Conservation (phyloP, 352 stramenopile genomes). For the Globisporangium megalacanthum region DNA sequence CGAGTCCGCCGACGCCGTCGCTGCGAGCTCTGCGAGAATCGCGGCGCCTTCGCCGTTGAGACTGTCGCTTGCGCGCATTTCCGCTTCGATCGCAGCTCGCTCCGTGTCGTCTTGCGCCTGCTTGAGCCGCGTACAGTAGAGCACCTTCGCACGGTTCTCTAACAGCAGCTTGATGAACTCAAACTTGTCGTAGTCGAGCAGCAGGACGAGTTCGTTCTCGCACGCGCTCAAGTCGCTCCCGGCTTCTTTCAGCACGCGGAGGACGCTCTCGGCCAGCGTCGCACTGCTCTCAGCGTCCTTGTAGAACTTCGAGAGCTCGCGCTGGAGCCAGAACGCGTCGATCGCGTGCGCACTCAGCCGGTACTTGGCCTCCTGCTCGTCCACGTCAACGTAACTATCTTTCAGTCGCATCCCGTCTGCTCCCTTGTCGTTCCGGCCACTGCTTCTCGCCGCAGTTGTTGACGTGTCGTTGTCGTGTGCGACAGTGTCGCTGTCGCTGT, state of each 20-base stretch:
- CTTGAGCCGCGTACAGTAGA: slow-evolving; percentile 97
- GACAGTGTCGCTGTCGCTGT: slow-evolving; percentile 14
- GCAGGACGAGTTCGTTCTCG: slow-evolving; percentile 96
- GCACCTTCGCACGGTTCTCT: slow-evolving; percentile 94
- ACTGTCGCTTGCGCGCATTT: slow-evolving; percentile 82
- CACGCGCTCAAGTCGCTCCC: slow-evolving; percentile 78
- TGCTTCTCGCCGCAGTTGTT: slow-evolving; percentile 6
- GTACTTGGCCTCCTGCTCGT: slow-evolving; percentile 61
- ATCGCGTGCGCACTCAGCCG: slow-evolving; percentile 94
- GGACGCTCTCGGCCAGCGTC: slow-evolving; percentile 90
- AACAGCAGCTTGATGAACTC: slow-evolving; percentile 98
- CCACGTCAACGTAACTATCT: slow-evolving; percentile 56
- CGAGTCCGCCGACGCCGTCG: slow-evolving; percentile 88
- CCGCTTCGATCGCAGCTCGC: slow-evolving; percentile 85
- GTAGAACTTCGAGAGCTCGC: slow-evolving; percentile 94
- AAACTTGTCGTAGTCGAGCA: slow-evolving; percentile 99
- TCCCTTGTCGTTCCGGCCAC: slow-evolving; percentile 32
- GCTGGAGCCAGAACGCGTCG: slow-evolving; percentile 98
- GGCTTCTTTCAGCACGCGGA: slow-evolving; percentile 59
- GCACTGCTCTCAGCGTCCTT: slow-evolving; percentile 93
- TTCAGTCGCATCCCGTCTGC: slow-evolving; percentile 70
- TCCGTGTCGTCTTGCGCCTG: slow-evolving; percentile 93
- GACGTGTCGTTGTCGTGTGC: neutral
- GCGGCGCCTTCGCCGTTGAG: slow-evolving; percentile 82
- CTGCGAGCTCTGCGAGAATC: slow-evolving; percentile 89